Evolutionary conservation across 345 rosid species (phyloP).

Genomic region (Salix brachista): DNA sequence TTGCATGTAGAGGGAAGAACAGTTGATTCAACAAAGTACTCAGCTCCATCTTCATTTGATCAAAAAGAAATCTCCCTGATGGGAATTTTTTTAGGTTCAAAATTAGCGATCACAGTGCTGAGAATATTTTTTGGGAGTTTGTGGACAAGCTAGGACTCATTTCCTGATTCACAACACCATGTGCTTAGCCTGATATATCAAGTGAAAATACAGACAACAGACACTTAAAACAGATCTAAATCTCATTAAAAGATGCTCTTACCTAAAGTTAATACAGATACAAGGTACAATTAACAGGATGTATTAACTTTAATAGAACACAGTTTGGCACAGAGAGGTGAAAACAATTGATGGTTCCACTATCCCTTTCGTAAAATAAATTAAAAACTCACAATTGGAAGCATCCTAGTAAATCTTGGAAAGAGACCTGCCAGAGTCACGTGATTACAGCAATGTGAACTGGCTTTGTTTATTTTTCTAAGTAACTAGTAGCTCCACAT

Average conservation of each 20-base stretch:
- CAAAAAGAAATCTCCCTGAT: too few relatives aligned
- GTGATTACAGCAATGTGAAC: background rate
- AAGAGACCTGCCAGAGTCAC: background rate
- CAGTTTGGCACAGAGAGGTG: background rate
- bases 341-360: background rate
- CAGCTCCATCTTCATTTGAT: too few relatives aligned
- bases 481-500: background rate
- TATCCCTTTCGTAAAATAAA: background rate
- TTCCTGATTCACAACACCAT: background rate
- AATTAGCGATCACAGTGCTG: background rate
- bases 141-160: background rate
- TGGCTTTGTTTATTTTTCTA: background rate
- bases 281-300: background rate
- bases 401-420: background rate
- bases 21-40: too few relatives aligned
- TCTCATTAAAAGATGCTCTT: background rate
- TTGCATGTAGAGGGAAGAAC: too few relatives aligned
- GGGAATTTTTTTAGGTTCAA: too few relatives aligned
- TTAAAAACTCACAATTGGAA: background rate
- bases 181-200: background rate
- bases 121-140: background rate
- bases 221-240: background rate
- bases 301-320: background rate
- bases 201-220: background rate
- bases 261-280: background rate